Conservation (phyloP, 2,329 filamentous ascomycete species). For the Pestalotiopsis sp. region DNA sequence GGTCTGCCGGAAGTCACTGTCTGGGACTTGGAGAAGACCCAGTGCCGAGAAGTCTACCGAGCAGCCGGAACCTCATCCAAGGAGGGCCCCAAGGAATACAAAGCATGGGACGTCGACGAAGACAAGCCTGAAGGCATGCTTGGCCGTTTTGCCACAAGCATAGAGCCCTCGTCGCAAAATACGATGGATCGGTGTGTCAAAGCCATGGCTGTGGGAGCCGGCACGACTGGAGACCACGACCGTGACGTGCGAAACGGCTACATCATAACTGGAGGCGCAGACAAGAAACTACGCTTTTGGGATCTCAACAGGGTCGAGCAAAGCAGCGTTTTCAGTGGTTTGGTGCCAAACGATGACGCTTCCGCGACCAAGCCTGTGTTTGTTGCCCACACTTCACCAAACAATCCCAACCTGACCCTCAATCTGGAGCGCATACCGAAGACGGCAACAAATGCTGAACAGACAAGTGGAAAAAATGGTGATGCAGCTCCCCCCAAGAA, state of each 20-base stretch:
- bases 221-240: slow-evolving; percentile 69
- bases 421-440: slow-evolving; percentile 65
- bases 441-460: slow-evolving; percentile 32
- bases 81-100: slow-evolving; percentile 68
- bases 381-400: slow-evolving; percentile 59
- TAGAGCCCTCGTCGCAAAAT: slow-evolving; percentile 60
- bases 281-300: slow-evolving; percentile 94
- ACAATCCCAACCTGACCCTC: slow-evolving; percentile 51
- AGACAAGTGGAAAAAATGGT: slow-evolving; percentile 24
- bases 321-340: slow-evolving; percentile 79
- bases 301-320: slow-evolving; percentile 78
- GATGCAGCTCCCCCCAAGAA: slow-evolving; percentile 28
- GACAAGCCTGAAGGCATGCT: slow-evolving; percentile 87
- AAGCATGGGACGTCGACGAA: slow-evolving; percentile 87
- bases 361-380: slow-evolving; percentile 69
- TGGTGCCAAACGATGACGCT: slow-evolving; percentile 56
- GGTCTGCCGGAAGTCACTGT: slow-evolving; percentile 87
- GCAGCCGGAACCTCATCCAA: slow-evolving; percentile 56
- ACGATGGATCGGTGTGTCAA: slow-evolving; percentile 68
- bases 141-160: slow-evolving; percentile 76
- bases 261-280: slow-evolving; percentile 83
- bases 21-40: slow-evolving; percentile 91
- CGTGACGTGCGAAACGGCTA: slow-evolving; percentile 79
- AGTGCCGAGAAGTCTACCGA: slow-evolving; percentile 88
- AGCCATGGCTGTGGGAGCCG: slow-evolving; percentile 73